Base-by-base conservation (phyloP, 2,329 filamentous ascomycete species). In the Chaetothyriales sp. region DNA sequence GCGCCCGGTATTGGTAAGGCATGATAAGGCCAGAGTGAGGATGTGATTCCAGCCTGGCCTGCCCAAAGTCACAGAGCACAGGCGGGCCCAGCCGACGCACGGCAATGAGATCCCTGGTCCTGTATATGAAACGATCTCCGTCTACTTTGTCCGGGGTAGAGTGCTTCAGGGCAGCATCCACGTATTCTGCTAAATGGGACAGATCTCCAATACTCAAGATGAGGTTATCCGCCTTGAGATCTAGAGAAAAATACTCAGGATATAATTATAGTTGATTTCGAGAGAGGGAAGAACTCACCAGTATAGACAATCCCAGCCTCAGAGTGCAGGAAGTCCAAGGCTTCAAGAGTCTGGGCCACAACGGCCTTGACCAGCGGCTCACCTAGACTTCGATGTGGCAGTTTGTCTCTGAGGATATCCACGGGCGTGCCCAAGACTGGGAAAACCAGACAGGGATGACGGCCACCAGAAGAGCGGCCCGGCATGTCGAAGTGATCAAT, bases 401-500 rank as follows among this genome's bases (percentile, higher is more conserved):
- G 19, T 15, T 25, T n/a, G 6, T 48, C 46, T 48, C 36, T 36
- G 7, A 48, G 46, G 44, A 26, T n/a, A 43, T 52, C 26, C 63
- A 51, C 26, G 5, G 19, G 22, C 45, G 26, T 18, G 59, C 51
- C 25, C 55, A 51, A 39, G 64, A 54, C 0, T 58, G 64, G 45
- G 61, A 26, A 64, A 4, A 68, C 64, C 10, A 69, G 62, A 43
- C 65, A 69, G 44, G 49, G 55, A 57, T 68, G 64, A 28, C 57
- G 58, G n/a, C 64, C 62, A 22, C 61, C 32, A 9, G 60, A 59
- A n/a, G n/a, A n/a, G n/a, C n/a, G n/a, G 1, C 61, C 61, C 7
- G 58, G 42, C 19, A 68, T 44, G 18, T 64, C 47, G 50, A 69
- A 69, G 0, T 36, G 28, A 12, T 12, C 28, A 36, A 36, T 3